Base-by-base conservation (phyloP, 140 eudicot genomes). In the Flaveria floridana region DNA sequence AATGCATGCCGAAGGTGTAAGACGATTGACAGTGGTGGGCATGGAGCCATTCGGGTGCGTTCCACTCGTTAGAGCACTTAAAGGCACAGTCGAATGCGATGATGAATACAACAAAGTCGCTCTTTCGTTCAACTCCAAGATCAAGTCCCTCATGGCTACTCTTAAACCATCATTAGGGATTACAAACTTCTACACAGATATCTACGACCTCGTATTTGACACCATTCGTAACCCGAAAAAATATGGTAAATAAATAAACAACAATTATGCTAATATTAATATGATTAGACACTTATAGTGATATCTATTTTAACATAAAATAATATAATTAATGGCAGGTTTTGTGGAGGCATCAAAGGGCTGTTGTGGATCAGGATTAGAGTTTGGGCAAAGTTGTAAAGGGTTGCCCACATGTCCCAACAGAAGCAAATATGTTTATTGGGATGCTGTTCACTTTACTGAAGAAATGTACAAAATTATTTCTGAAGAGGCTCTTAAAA, bases 381-480 rank as follows among this genome's bases (percentile, higher is more conserved):
- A 82, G 77, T 71, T 46, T 25, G 71, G 75, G 20, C 39, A 30
- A 64, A 76, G 76, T 19, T 76, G 85, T 74, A 82, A 71, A 52
- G 85, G 85, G 50, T 12, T 82, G 76, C 41, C 78, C 19, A 82
- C 82, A 18, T 82, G 82, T 77, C 71, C 74, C 37, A 53, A 82
- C n/a, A 77, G 82, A 72, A 64, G 58, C 56, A 46, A 82, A 56
- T 82, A 82, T 13, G 79, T 82, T 26, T 82, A 76, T 26, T 82
- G 85, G 85, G 85, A 82, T 65, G 85, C 85, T 48, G 82, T 77
- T 56, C 85, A 82, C 50, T 72, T 77, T 37, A 76, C 85, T 5
- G 78, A 81, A 67, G 58, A 66, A 44, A 81, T 81, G 85, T 81
- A 81, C 42, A 66, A 81, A 57, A 77, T 81, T 65, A 70, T 81